phyloP scores from a whole-genome alignment of 2,329 filamentous ascomycete species.

The Eurotiales sp. region DNA sequence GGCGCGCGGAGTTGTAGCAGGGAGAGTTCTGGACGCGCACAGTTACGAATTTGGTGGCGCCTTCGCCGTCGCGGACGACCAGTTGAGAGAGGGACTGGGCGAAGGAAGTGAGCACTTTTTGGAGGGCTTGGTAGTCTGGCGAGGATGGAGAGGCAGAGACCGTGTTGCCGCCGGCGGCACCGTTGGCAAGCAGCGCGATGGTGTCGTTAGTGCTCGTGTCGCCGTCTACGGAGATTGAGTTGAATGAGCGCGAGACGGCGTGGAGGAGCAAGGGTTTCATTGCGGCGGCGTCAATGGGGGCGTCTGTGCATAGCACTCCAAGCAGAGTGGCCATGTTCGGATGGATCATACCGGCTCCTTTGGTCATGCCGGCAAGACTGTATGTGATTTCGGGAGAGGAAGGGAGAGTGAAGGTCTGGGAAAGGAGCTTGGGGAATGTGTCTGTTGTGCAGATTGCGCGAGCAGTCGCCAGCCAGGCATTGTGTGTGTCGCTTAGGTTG shows the following conservation, averaged over 20 bases:
- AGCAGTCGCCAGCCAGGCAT: conserved; percentile 81
- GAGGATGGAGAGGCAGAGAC: conserved; percentile 52
- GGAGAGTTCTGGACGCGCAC: conserved; percentile 75
- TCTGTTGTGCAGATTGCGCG: conserved; percentile 96
- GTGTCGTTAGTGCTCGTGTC: conserved; percentile 98
- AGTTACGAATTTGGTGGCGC: conserved; percentile 96
- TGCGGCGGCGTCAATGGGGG: conserved; percentile 65
- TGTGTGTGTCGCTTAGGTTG: conserved; percentile 69
- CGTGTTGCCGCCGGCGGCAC: conserved; percentile 71
- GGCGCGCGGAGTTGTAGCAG: conserved; percentile 66
- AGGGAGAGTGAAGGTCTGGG: conserved; percentile 76
- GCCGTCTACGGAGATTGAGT: conserved; percentile 93
- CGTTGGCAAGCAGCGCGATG: conserved; percentile 89
- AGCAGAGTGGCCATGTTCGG: conserved; percentile 98
- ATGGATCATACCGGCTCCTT: conserved; percentile 98
- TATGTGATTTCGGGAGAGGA: conserved; percentile 73
- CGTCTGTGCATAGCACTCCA: conserved; percentile 88
- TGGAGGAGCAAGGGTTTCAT: conserved; percentile 67
- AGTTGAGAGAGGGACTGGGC: conserved; percentile 82
- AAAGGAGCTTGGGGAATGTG: conserved; percentile 94
- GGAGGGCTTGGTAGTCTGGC: conserved; percentile 68
- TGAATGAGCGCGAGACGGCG: conserved; percentile 83
- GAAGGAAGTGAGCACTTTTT: conserved; percentile 68
- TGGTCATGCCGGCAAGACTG: conserved; percentile 88
- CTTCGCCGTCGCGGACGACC: conserved; percentile 92